Evolutionary conservation across 2,329 filamentous ascomycete genomes (phyloP).

Genomic region (Lasiodiplodia sp.): DNA sequence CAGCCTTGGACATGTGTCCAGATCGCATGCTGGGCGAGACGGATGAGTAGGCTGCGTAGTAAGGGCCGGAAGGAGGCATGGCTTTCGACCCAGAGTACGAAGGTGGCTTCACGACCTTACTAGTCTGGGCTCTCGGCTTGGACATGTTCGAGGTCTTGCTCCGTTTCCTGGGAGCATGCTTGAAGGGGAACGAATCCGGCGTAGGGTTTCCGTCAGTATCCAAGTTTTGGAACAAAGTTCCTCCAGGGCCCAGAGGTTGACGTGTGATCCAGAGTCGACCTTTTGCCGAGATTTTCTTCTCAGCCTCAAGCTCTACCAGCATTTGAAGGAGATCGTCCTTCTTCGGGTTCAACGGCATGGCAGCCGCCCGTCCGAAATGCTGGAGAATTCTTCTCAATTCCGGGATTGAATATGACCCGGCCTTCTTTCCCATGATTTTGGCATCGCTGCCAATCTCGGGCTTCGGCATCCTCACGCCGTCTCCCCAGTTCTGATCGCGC

Average conservation of each 20-base stretch:
- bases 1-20: too few species aligned
- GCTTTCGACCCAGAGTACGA: too few species aligned
- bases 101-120: too few species aligned
- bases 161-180: neutral
- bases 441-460: neutral
- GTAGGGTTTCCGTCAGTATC: neutral
- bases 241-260: neutral
- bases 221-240: neutral
- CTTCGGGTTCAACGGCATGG: accelerated
- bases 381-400: neutral
- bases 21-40: too few species aligned
- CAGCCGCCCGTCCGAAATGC: neutral
- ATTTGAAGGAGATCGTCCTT: neutral
- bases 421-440: neutral
- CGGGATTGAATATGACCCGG: neutral
- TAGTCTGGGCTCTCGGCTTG: too few species aligned
- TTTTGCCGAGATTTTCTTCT: neutral
- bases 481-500: too few species aligned
- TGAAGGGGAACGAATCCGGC: neutral
- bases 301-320: neutral
- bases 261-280: neutral
- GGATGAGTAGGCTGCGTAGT: too few species aligned
- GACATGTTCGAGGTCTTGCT: neutral
- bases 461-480: too few species aligned
- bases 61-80: too few species aligned